phyloP scores from a whole-genome alignment of 2,329 filamentous ascomycete genomes.

The Dactylonectria estremocensis region DNA sequence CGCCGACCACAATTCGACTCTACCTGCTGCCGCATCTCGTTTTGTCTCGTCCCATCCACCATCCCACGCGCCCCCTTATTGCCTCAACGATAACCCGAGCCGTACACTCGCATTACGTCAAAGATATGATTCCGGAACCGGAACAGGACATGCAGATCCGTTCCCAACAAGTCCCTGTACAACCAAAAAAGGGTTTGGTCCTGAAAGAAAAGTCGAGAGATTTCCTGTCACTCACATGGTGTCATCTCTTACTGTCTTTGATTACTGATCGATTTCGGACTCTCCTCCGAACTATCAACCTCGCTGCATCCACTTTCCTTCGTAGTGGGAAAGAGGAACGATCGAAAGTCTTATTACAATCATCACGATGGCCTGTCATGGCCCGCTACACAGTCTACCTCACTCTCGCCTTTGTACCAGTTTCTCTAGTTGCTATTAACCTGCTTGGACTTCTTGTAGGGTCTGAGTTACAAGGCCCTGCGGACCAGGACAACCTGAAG shows the following conservation, averaged over 20 bases:
- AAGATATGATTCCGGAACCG: background rate
- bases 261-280: constrained; percentile 1
- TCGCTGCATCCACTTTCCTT: constrained; percentile 1
- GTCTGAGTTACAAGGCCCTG: too few species aligned
- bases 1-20: background rate
- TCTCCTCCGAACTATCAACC: constrained; percentile 13
- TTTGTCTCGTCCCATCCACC: background rate
- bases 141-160: background rate
- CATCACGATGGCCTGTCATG: too few species aligned
- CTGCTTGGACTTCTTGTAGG: too few species aligned
- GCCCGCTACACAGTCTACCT: too few species aligned
- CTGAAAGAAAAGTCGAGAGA: background rate
- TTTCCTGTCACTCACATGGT: background rate
- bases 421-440: too few species aligned
- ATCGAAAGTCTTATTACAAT: too few species aligned
- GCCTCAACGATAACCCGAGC: background rate
- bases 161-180: background rate
- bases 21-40: background rate
- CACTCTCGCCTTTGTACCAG: too few species aligned
- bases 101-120: too few species aligned
- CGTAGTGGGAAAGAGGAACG: constrained; percentile 7
- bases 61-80: background rate
- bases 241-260: background rate
- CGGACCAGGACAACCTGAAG: constrained; percentile 18
- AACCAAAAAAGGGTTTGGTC: background rate